A percentile compares a stretch with the other conserved stretches of the same genome.
phyloP scores from a whole-genome alignment of 305 asterid genomes.

The Caryopteris hybrid region DNA sequence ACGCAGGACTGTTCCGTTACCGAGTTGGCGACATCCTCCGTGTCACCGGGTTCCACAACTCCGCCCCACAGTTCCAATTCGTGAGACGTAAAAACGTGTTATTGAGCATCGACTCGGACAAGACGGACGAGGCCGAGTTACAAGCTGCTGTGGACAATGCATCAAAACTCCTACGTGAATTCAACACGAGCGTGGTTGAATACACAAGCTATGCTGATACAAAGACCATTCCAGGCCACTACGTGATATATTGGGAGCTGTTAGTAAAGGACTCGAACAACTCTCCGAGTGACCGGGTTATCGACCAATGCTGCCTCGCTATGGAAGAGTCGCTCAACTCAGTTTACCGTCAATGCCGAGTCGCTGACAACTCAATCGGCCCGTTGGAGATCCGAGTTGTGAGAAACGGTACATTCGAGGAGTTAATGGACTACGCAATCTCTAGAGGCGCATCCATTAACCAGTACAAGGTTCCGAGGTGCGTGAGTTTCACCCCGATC shows the following conservation, averaged over 20 bases:
- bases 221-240: slow-evolving; percentile 78
- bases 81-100: slow-evolving; percentile 81
- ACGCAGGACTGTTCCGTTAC: slow-evolving; percentile 80
- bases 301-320: slow-evolving; percentile 62
- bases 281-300: slow-evolving; percentile 38
- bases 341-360: slow-evolving; percentile 91
- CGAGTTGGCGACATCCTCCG: slow-evolving; percentile 91
- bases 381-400: slow-evolving; percentile 90
- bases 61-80: slow-evolving; percentile 86
- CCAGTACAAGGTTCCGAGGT: slow-evolving; percentile 91
- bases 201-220: slow-evolving; percentile 93
- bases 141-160: slow-evolving; percentile 79
- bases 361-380: slow-evolving; percentile 82
- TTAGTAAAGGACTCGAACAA: slow-evolving; percentile 44
- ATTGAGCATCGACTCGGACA: slow-evolving; percentile 89
- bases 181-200: slow-evolving; percentile 72
- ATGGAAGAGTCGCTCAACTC: slow-evolving; percentile 95
- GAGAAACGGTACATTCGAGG: slow-evolving; percentile 83
- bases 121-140: slow-evolving; percentile 90
- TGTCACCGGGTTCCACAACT: slow-evolving; percentile 86
- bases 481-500: slow-evolving; percentile 80
- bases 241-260: slow-evolving; percentile 88
- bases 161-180: slow-evolving; percentile 38
- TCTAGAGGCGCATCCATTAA: slow-evolving; percentile 95
- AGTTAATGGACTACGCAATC: slow-evolving; percentile 92